These are phyloP conservation scores for Soucietia sequanensis DNA, from an alignment of 805 yeast genomes.

Conservation along the genomic window DNA sequence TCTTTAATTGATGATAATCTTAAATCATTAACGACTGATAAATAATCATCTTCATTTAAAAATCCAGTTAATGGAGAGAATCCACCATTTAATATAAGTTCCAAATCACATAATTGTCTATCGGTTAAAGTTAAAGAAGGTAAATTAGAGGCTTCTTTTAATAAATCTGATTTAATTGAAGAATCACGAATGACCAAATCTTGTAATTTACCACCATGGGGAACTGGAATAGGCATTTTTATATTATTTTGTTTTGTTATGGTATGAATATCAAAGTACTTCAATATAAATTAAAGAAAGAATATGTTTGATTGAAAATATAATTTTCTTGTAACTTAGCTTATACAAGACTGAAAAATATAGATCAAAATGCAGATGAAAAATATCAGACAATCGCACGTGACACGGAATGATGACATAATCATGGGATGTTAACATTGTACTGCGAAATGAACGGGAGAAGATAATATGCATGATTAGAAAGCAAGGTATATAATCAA, in stretches of 20 bases:
- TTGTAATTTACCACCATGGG: constrained; percentile 91
- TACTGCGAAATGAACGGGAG: too few species aligned
- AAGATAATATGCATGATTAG: too few species aligned
- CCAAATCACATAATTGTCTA: constrained; percentile 91
- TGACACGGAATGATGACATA: constrained; percentile 11
- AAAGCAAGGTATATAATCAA: too few species aligned
- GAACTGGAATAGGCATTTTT: constrained; percentile 60
- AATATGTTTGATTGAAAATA: too few species aligned
- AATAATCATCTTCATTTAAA: constrained; percentile 65
- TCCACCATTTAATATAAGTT: constrained; percentile 89
- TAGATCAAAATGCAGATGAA: too few species aligned
- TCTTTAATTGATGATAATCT: constrained; percentile 55
- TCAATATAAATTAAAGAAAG: too few species aligned
- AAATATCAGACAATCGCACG: constrained; percentile 19
- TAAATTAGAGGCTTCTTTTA: constrained; percentile 49
- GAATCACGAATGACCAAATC: constrained; percentile 85
- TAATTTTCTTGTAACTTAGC: too few species aligned
- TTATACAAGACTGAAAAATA: too few species aligned
- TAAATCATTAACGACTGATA: constrained; percentile 64
- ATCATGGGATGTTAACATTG: too few species aligned
- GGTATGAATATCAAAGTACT: too few species aligned
- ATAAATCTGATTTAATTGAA: constrained; percentile 51
- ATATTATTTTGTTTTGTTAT: too few species aligned
- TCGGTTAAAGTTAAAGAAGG: constrained; percentile 61
- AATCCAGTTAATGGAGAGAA: constrained; percentile 81